phyloP scores from a whole-genome alignment of 805 yeast genomes.

The Candida takata region DNA sequence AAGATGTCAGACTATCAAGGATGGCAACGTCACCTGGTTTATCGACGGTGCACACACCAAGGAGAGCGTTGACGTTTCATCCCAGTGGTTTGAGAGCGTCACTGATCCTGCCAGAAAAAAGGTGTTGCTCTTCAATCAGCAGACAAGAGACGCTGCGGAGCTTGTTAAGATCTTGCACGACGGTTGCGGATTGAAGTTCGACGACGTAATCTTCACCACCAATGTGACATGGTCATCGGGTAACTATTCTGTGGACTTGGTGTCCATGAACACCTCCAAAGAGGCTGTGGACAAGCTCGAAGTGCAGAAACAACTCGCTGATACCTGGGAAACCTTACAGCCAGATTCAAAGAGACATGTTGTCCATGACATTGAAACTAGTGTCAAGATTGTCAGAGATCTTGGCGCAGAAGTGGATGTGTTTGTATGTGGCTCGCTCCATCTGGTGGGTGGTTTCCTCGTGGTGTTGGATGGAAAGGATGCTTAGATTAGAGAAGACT shows the following conservation, averaged over 20 bases:
- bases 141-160: constrained; percentile 75
- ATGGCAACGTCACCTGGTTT: constrained; percentile 57
- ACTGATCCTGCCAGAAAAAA: constrained; percentile 25
- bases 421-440: constrained; percentile 90
- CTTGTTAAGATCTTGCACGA: constrained; percentile 50
- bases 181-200: constrained; percentile 43
- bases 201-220: constrained; percentile 78
- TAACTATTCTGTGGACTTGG: constrained; percentile 68
- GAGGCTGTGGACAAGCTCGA: constrained; percentile 71
- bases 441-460: constrained; percentile 88
- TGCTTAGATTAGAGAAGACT: neutral
- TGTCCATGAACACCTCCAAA: constrained; percentile 77
- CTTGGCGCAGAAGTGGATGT: constrained; percentile 45
- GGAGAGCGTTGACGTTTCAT: constrained; percentile 80
- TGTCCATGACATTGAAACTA: constrained; percentile 68
- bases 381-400: constrained; percentile 45
- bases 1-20: constrained; percentile 69
- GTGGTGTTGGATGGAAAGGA: constrained; percentile 59
- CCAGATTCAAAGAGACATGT: constrained; percentile 40
- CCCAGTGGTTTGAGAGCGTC: constrained; percentile 64
- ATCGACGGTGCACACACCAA: constrained; percentile 95
- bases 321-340: constrained; percentile 57
- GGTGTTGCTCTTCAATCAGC: constrained; percentile 86
- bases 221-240: constrained; percentile 90
- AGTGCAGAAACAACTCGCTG: constrained; percentile 72